Conservation (phyloP, 129 eudicot species). For the Artemisia argyi region DNA sequence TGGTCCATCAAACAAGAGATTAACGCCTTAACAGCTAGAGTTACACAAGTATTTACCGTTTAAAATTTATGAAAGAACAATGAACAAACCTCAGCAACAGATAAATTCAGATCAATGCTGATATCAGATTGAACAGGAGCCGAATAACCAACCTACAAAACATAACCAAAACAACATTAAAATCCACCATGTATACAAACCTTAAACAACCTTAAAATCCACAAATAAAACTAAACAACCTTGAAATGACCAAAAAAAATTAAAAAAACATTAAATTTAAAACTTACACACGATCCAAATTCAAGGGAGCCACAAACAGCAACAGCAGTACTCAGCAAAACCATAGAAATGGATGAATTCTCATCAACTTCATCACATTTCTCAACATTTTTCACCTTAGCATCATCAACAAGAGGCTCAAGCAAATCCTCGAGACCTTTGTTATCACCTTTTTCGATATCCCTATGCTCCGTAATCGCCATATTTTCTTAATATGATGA, state of each 20-base stretch:
- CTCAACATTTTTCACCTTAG: slow-evolving; percentile 14
- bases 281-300: slow-evolving; percentile 92
- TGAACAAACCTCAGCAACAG: slow-evolving; percentile 61
- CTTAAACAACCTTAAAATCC: slow-evolving; percentile 23
- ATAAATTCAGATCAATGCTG: slow-evolving; percentile 59
- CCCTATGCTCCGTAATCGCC: slow-evolving; percentile 55
- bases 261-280: not conserved
- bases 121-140: slow-evolving; percentile 85
- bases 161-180: slow-evolving; percentile 19
- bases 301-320: slow-evolving; percentile 93
- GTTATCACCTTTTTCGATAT: slow-evolving; percentile 51
- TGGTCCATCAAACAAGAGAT: too few species aligned
- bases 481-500: slow-evolving; percentile 6
- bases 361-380: slow-evolving; percentile 29
- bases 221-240: slow-evolving; percentile 9
- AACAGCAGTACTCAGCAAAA: slow-evolving; percentile 67
- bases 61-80: not conserved
- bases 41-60: too few species aligned
- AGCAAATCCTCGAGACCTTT: slow-evolving; percentile 52
- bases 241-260: slow-evolving; percentile 3
- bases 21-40: too few species aligned
- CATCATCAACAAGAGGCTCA: slow-evolving; percentile 45
- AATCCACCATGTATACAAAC: slow-evolving; percentile 6
- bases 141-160: slow-evolving; percentile 88
- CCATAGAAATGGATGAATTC: slow-evolving; percentile 59